Percentiles rank a stretch among this genome's conserved stretches.
Conservation (phyloP, 1,139 yeast genomes). For the Insectozyma bohioensis region DNA sequence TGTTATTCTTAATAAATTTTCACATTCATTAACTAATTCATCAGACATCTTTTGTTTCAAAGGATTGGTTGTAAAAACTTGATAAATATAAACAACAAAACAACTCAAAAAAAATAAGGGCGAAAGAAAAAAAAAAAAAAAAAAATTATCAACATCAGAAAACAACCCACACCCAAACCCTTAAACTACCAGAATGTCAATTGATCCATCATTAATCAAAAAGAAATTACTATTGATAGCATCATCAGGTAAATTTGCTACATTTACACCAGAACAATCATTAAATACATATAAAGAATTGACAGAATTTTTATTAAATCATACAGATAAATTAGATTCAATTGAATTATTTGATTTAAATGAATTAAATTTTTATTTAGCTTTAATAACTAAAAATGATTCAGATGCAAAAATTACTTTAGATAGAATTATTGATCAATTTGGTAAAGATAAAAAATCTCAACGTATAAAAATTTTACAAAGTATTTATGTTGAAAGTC, state of each 20-base stretch:
- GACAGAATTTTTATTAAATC: slow-evolving; percentile 27
- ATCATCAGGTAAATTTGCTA: slow-evolving; percentile 35
- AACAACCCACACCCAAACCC: not conserved
- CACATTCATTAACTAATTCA: slow-evolving; percentile 22
- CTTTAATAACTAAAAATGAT: slow-evolving; percentile 65
- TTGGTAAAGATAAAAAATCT: slow-evolving; percentile 47
- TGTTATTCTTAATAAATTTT: slow-evolving; percentile 19
- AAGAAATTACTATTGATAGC: slow-evolving; percentile 26
- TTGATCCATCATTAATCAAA: slow-evolving; percentile 19
- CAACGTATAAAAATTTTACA: slow-evolving; percentile 59
- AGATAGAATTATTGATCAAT: slow-evolving; percentile 64
- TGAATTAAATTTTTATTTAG: slow-evolving; percentile 71
- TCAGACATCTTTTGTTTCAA: too few species aligned
- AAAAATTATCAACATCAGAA: not conserved
- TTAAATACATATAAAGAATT: slow-evolving; percentile 32
- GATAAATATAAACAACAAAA: too few species aligned
- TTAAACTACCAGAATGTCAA: slow-evolving; percentile 2
- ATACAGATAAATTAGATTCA: slow-evolving; percentile 35
- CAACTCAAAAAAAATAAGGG: slow-evolving; percentile 1
- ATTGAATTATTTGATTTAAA: slow-evolving; percentile 57
- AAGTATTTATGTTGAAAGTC: slow-evolving; percentile 58
- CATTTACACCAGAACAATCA: slow-evolving; percentile 36
- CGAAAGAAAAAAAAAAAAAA: slow-evolving; percentile 4
- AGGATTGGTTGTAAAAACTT: too few species aligned
- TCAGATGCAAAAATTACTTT: slow-evolving; percentile 66